These are phyloP conservation scores for Debaryomyces maramus DNA, from an alignment of 805 yeast species.

Conservation along the genomic window DNA sequence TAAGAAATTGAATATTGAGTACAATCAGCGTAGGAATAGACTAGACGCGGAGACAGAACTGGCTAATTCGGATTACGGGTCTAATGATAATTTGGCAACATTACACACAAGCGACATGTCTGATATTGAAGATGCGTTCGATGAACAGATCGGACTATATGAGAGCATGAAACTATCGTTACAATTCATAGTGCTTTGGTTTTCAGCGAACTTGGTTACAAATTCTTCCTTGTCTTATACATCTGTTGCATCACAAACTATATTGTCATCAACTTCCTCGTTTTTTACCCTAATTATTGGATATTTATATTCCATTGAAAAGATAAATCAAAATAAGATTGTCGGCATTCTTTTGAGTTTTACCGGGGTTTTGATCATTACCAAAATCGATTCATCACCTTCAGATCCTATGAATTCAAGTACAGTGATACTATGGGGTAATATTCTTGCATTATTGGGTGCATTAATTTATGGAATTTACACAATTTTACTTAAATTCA, in stretches of 20 bases:
- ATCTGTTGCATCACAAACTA: constrained; percentile 92
- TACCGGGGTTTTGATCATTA: constrained; percentile 76
- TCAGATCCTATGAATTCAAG: constrained; percentile 21
- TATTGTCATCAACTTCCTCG: constrained; percentile 86
- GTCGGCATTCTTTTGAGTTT: constrained; percentile 71
- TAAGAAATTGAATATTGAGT: constrained; percentile 22
- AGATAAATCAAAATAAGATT: constrained; percentile 61
- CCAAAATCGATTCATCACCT: constrained; percentile 59
- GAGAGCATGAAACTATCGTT: constrained; percentile 76
- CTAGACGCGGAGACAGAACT: constrained; percentile 20
- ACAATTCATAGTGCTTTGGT: constrained; percentile 89
- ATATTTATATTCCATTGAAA: constrained; percentile 67
- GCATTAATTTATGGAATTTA: constrained; percentile 92
- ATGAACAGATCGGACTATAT: constrained; percentile 36
- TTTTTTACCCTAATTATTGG: constrained; percentile 90
- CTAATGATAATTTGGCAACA: constrained; percentile 18
- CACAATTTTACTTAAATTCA: constrained; percentile 77
- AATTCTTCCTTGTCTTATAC: constrained; percentile 88
- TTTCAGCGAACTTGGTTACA: constrained; percentile 81
- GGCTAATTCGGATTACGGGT: constrained; percentile 21
- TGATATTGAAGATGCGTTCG: background rate
- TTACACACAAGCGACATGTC: constrained; percentile 1
- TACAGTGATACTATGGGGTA: constrained; percentile 56
- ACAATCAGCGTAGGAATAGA: constrained; percentile 11
- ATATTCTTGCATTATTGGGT: constrained; percentile 74